Evolutionary conservation across 2,329 filamentous ascomycete species (phyloP).

Genomic region (Lecanoromycetidae sp.): DNA sequence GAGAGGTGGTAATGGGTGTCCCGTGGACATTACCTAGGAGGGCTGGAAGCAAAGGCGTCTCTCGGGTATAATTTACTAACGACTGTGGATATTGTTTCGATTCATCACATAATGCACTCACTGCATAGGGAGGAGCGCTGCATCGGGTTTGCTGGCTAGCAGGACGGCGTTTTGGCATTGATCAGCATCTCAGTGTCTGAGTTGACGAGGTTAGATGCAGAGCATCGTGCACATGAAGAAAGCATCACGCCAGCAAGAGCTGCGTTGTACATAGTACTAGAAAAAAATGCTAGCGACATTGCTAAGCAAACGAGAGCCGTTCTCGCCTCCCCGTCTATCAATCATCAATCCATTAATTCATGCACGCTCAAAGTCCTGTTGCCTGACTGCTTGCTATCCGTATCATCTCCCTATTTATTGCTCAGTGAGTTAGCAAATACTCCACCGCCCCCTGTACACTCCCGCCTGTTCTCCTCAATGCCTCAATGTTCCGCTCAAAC

Average conservation of each 20-base stretch:
- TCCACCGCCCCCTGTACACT: constrained; percentile 89
- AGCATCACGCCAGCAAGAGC: neutral
- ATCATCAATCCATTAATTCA: neutral
- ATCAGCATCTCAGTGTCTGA: too few relatives aligned
- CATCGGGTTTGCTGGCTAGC: too few relatives aligned
- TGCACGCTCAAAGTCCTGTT: neutral
- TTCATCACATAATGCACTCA: too few relatives aligned
- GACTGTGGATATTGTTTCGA: neutral
- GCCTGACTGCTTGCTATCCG: neutral
- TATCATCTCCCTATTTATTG: neutral
- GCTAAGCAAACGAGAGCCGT: neutral
- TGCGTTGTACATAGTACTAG: neutral
- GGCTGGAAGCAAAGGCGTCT: neutral
- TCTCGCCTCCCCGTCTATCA: constrained; percentile 1
- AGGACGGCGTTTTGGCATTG: too few relatives aligned
- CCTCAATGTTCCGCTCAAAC: constrained; percentile 84
- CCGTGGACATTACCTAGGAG: constrained; percentile 8
- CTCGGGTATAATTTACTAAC: neutral
- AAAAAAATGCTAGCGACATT: neutral
- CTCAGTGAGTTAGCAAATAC: constrained; percentile 43
- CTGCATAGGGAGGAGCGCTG: neutral
- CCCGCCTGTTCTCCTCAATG: constrained; percentile 75
- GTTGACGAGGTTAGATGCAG: too few relatives aligned
- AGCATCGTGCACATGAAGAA: too few relatives aligned
- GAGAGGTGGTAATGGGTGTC: constrained; percentile 53